Evolutionary conservation across 805 yeast species (phyloP), one percentile per base, ranked within the genome.

Genomic region (Yamadazyma takamatsuzukensis): DNA sequence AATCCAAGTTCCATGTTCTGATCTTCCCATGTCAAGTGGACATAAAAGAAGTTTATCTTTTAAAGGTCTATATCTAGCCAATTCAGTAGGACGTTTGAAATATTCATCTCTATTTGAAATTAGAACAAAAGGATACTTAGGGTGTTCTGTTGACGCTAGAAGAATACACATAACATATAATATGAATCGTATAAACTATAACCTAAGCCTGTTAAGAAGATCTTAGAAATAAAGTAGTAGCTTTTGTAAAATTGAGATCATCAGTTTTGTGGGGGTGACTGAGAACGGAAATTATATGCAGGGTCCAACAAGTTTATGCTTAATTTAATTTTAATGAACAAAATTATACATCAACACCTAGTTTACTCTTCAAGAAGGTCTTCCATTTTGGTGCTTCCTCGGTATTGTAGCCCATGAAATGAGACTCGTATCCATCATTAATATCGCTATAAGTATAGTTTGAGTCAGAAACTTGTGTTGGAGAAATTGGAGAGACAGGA

Each of bases 1-100:
- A 1, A 86, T 75, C 98, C 98, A 93, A 0, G 97, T 85, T 1
- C 98, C 97, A 41, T 76, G 85, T 34, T 78, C 88, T 1, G 66
- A 58, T 21, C 88, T 56, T 1, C 80, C 86, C 46, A 83, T 54
- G 53, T 90, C 97, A 23, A 70, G 59, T 0, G 97, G 97, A 6
- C 83, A 72, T 8, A 86, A 51, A 1, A 82, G 59, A 25, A 49
- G 54, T 30, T 63, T 57, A 39, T 57, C 34, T 37, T 64, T 55
- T 33, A 65, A 43, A 3, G 28, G 29, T 28, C 64, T 40, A n/a
- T 47, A 38, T 32, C 52, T 47, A 23, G 90, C 80, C n/a, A 54
- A 50, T 33, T 72, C 68, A 0, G 97, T 90, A 2, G 80, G 78
- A 30, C 98, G 61, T 27, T 67, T 72, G 51, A 83, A 78, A 47